Evolutionary conservation across 164 flowering plant species (phyloP).

Genomic region (Chimonanthus salicifolius): DNA sequence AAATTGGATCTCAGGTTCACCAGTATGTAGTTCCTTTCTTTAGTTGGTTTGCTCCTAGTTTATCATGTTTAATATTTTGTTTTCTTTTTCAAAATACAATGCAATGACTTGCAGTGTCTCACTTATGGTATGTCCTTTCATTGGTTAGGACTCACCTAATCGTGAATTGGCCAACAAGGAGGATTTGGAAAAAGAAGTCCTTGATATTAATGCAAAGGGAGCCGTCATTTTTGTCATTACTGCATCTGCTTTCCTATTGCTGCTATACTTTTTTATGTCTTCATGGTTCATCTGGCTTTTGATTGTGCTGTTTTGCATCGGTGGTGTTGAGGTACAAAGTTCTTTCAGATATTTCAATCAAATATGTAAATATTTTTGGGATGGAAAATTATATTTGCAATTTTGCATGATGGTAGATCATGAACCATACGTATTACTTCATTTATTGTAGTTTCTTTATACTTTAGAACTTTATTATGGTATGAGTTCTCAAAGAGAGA

Average conservation of each 20-base stretch:
- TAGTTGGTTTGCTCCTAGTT: background rate
- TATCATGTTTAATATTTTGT: background rate
- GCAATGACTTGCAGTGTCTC: background rate
- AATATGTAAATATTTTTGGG: background rate
- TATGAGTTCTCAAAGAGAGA: background rate
- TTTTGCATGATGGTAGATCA: slow-evolving; percentile 1
- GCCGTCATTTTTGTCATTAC: slow-evolving; percentile 44
- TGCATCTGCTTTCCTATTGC: slow-evolving; percentile 28
- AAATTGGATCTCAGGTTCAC: too few relatives aligned
- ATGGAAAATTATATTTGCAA: background rate
- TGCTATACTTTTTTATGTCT: slow-evolving; percentile 60
- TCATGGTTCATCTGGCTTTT: slow-evolving; percentile 89
- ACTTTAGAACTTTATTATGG: background rate
- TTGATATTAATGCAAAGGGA: slow-evolving; percentile 60
- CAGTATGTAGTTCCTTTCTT: too few relatives aligned
- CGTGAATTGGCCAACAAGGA: slow-evolving; percentile 32
- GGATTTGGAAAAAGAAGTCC: slow-evolving; percentile 52
- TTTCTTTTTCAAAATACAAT: background rate
- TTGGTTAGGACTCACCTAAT: slow-evolving; percentile 20
- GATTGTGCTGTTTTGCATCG: slow-evolving; percentile 83
- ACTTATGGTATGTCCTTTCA: slow-evolving; percentile 2
- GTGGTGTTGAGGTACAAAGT: slow-evolving; percentile 46
- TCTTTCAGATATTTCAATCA: background rate
- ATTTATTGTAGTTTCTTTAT: background rate
- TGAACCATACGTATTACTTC: background rate